These are phyloP conservation scores for Tubosaeta sp. DNA, from an alignment of 768 basidiomycete genomes.

Conservation along the genomic window DNA sequence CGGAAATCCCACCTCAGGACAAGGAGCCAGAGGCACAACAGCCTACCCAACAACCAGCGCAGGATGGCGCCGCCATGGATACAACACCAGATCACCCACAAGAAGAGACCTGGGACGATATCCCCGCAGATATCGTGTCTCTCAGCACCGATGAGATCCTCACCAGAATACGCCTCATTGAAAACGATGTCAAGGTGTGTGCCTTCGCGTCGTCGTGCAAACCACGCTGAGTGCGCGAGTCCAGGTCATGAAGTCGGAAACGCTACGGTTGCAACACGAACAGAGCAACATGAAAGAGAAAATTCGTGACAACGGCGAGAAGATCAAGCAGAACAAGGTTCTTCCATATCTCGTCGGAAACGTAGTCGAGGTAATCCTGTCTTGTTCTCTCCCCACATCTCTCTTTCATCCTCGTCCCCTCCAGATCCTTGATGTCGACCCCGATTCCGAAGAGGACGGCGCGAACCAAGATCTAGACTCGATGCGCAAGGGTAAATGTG, in stretches of 20 bases:
- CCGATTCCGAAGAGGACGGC: slow-evolving; percentile 90
- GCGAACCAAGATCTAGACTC: slow-evolving; percentile 94
- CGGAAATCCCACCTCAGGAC: slow-evolving; percentile 38
- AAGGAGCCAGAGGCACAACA: slow-evolving; percentile 45
- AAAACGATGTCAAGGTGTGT: slow-evolving; percentile 91
- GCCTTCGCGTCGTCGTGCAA: neutral
- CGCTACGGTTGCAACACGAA: slow-evolving; percentile 86
- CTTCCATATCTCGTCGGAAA: slow-evolving; percentile 97
- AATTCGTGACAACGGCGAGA: slow-evolving; percentile 96
- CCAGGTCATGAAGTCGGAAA: slow-evolving; percentile 97
- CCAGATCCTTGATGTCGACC: slow-evolving; percentile 91
- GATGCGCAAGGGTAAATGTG: slow-evolving; percentile 97
- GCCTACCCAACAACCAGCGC: slow-evolving; percentile 29
- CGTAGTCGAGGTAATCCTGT: slow-evolving; percentile 76
- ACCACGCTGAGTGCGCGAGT: neutral
- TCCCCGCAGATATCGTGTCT: slow-evolving; percentile 81
- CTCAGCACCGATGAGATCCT: slow-evolving; percentile 82
- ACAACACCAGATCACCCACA: slow-evolving; percentile 63
- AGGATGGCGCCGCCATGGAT: slow-evolving; percentile 55
- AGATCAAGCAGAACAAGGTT: slow-evolving; percentile 99
- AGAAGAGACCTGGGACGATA: slow-evolving; percentile 87
- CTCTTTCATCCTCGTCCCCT: slow-evolving; percentile 6
- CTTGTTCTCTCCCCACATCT: neutral
- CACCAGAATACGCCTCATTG: slow-evolving; percentile 87
- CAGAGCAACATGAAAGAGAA: slow-evolving; percentile 97